phyloP scores from a whole-genome alignment of 2,329 filamentous ascomycete genomes.

The Fusarium illudens region DNA sequence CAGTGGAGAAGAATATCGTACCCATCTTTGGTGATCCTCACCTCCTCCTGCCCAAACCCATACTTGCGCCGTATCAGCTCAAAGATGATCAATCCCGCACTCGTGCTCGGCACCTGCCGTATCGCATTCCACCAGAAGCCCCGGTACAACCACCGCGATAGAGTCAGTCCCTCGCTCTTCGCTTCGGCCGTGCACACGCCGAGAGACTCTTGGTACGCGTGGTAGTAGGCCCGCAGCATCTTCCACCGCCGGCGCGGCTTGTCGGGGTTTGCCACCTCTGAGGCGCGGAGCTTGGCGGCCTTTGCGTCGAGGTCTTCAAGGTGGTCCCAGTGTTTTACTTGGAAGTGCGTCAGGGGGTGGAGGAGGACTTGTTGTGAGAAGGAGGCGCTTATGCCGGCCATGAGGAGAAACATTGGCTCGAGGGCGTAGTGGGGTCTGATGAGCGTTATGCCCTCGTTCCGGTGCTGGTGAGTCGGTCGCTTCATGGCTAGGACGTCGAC shows the following conservation, averaged over 20 bases:
- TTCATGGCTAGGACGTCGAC: constrained; percentile 60
- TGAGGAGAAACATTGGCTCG: constrained; percentile 75
- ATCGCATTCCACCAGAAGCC: constrained; percentile 78
- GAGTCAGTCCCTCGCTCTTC: constrained; percentile 61
- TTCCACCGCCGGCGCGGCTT: constrained; percentile 53
- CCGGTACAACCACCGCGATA: constrained; percentile 72
- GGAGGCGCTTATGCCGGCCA: constrained; percentile 74
- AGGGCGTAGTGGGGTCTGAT: constrained; percentile 80
- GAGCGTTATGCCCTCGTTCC: constrained; percentile 51
- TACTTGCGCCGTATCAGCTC: constrained; percentile 79
- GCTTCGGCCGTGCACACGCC: constrained; percentile 68
- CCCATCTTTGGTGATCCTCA: constrained; percentile 72
- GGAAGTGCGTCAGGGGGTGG: constrained; percentile 76
- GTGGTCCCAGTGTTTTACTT: constrained; percentile 76
- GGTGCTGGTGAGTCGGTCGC: constrained; percentile 46
- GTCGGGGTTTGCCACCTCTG: constrained; percentile 43
- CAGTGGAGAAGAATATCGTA: constrained; percentile 72
- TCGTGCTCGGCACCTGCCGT: constrained; percentile 78
- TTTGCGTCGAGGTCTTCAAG: constrained; percentile 75
- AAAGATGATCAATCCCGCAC: constrained; percentile 80
- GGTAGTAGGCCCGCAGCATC: constrained; percentile 72
- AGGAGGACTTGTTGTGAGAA: constrained; percentile 73
- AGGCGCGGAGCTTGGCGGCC: constrained; percentile 55
- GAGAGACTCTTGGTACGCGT: constrained; percentile 75
- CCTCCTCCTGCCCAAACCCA: constrained; percentile 67